Evolutionary conservation across 352 stramenopile genomes (phyloP).

Genomic region (Globisporangium camurandrum): DNA sequence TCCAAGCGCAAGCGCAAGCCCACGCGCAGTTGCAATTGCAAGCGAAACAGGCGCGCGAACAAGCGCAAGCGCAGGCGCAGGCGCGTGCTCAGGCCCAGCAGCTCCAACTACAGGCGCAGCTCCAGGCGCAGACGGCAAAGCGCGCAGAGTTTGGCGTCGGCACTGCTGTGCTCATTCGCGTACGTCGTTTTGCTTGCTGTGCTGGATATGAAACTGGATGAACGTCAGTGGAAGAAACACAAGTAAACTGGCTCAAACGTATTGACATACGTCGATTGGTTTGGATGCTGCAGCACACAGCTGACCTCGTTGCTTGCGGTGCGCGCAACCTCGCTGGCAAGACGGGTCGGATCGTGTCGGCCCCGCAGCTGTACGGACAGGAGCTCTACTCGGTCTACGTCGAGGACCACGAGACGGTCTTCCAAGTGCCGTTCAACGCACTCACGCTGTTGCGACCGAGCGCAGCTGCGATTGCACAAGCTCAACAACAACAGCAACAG

Average conservation of each 20-base stretch:
- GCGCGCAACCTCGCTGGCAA: constrained; percentile 69
- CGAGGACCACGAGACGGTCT: constrained; percentile 73
- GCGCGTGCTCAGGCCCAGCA: constrained; percentile 1
- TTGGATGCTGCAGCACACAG: constrained; percentile 34
- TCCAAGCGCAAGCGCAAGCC: constrained; percentile 1
- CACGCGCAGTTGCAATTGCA: constrained; percentile 8
- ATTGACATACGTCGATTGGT: too few species aligned
- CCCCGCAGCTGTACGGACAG: constrained; percentile 67
- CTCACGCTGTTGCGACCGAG: constrained; percentile 43
- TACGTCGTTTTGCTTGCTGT: constrained; percentile 15
- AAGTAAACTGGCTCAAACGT: too few species aligned
- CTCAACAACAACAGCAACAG: constrained; percentile 23
- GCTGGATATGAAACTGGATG: neutral
- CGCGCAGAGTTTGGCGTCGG: constrained; percentile 61
- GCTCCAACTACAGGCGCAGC: constrained; percentile 3
- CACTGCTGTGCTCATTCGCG: constrained; percentile 58
- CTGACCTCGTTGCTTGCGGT: constrained; percentile 64
- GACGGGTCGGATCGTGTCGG: constrained; percentile 63
- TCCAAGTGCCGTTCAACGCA: constrained; percentile 76
- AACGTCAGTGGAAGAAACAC: neutral
- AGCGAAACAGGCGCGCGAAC: neutral
- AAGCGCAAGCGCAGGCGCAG: constrained; percentile 6
- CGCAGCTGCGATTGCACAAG: constrained; percentile 24
- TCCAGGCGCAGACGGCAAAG: constrained; percentile 20
- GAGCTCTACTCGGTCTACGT: constrained; percentile 82